Evolutionary conservation across 139 green algal species (phyloP).

Genomic region (Deuterostichococcus epilithicus): DNA sequence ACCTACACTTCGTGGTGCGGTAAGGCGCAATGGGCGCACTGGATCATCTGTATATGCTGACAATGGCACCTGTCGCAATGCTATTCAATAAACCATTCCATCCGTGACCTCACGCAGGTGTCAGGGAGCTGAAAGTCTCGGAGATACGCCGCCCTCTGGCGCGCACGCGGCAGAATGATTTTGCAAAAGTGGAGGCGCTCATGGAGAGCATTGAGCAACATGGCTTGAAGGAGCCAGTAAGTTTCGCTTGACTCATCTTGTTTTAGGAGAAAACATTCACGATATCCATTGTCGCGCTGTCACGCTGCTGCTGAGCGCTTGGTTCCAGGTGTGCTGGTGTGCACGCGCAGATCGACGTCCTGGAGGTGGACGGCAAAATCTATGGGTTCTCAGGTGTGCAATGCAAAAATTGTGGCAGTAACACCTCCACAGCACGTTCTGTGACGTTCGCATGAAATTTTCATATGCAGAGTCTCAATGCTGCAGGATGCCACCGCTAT

Average conservation of each 20-base stretch:
- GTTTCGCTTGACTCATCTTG: neutral
- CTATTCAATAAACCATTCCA: too few relatives aligned
- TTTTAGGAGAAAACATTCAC: neutral
- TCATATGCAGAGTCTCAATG: neutral
- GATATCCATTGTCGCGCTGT: neutral
- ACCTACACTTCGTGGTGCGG: too few relatives aligned
- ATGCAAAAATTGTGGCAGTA: too few relatives aligned
- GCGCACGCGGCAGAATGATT: neutral
- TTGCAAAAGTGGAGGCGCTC: slow-evolving; percentile 72
- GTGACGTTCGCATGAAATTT: too few relatives aligned
- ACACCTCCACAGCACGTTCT: too few relatives aligned
- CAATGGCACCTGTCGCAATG: too few relatives aligned
- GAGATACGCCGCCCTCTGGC: neutral
- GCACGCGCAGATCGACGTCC: slow-evolving; percentile 67
- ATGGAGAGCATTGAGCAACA: slow-evolving; percentile 79
- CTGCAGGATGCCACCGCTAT: slow-evolving; percentile 73
- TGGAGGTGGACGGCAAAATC: slow-evolving; percentile 73
- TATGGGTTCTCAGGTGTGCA: slow-evolving; percentile 73
- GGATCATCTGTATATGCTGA: too few relatives aligned
- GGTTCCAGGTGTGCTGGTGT: neutral
- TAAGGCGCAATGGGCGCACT: too few relatives aligned
- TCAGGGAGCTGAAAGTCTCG: neutral
- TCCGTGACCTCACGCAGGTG: neutral
- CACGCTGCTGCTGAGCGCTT: slow-evolving; percentile 1
- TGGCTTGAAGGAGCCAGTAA: slow-evolving; percentile 76